These are phyloP conservation scores for Rhodofomes roseus DNA, from an alignment of 1,284 basidiomycete genomes.

Conservation along the genomic window DNA sequence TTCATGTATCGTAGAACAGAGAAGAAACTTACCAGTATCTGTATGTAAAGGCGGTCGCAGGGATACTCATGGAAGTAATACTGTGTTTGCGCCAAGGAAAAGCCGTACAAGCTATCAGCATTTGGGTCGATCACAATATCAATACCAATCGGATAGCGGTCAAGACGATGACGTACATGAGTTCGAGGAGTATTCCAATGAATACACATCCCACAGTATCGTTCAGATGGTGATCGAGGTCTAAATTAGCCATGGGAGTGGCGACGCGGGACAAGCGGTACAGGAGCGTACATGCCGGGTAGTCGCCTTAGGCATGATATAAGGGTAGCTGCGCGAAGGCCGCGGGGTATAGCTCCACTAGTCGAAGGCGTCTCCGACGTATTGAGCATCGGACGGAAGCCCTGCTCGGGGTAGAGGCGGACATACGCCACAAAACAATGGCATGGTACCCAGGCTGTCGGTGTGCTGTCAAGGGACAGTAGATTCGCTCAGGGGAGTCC, in stretches of 20 bases:
- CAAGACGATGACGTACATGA: not conserved
- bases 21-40: not conserved
- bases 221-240: not conserved
- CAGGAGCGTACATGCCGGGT: not conserved
- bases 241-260: not conserved
- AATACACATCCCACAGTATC: not conserved
- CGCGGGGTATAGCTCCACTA: not conserved
- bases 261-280: not conserved
- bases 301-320: not conserved
- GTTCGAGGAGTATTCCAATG: not conserved
- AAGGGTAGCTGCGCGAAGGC: not conserved
- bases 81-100: not conserved
- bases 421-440: not conserved
- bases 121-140: not conserved
- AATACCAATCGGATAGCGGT: not conserved
- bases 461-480: too few relatives aligned
- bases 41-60: not conserved
- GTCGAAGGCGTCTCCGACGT: not conserved
- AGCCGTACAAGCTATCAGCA: not conserved
- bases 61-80: not conserved
- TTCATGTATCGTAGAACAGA: not conserved
- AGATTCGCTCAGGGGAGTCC: too few relatives aligned
- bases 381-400: not conserved
- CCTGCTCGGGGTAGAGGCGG: not conserved
- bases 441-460: too few relatives aligned